Base-by-base conservation (phyloP, 495 filamentous ascomycete genomes). In the Hypomontagnella monticulosa region DNA sequence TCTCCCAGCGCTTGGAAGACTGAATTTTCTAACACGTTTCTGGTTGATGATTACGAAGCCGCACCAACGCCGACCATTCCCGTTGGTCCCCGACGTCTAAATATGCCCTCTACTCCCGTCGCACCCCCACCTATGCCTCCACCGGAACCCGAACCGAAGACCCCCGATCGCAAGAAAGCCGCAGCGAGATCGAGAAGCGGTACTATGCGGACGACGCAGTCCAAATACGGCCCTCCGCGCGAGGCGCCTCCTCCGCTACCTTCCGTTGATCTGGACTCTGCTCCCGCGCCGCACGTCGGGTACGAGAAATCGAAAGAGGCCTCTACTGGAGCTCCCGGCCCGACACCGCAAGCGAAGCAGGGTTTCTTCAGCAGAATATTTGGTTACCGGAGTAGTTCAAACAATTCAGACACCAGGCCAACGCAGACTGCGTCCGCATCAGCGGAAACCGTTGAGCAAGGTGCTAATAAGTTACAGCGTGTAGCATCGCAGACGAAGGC, bases 321-420 rank as follows among this genome's bases (percentile, higher is more conserved):
- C 14, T 58, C 60, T 30, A 72, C 75, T 61, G 60, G 53, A 43
- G 57, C 63, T 56, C 73, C 70, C 57, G 60, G 51, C 50, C 63
- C 71, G 8, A 53, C 64, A 51, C 69, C 73, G 16, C 75, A 76
- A 23, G 65, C 70, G 56, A 87, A 88, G 19, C 91, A 84, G 11
- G 93, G 95, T 19, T 99, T 99, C 77, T 97, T 97, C 80, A 87
- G 91, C 57, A 87, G 94, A 62, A 90, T 98, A 10, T 97, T 98
- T 76, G 91, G 77, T 44, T 85, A 83, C 27, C 89, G 81, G 70
- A 79, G 15, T 51, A 67, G 15, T 53, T 46, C 70, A 63, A 67
- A 68, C 52, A 63, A 20, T 38, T 27, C 68, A 62, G 61, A 63
- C 47, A 30, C 66, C 66, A 62, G 66, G 55, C 60, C 76, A 61